These are phyloP conservation scores for Piedraia hortae DNA, from an alignment of 2,329 filamentous ascomycete genomes.

Conservation along the genomic window DNA sequence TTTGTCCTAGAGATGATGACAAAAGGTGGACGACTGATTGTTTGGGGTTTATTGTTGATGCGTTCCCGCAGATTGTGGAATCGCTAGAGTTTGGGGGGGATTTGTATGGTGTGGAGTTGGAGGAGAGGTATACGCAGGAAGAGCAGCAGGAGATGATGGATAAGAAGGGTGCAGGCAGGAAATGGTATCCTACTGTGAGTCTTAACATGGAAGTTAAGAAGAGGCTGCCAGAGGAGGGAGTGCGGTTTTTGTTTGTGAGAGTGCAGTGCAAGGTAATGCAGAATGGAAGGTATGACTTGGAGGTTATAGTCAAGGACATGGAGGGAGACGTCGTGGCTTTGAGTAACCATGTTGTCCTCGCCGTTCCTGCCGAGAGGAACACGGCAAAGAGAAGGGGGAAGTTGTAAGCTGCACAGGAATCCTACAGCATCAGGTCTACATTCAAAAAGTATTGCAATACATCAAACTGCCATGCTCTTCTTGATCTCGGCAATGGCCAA, in stretches of 20 bases:
- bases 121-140: constrained; percentile 4
- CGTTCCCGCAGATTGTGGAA: constrained; percentile 39
- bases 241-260: constrained; percentile 44
- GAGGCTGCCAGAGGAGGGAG: constrained; percentile 34
- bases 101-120: constrained; percentile 10
- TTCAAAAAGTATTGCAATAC: no score
- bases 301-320: constrained; percentile 38
- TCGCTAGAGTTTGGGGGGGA: constrained; percentile 11
- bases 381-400: constrained; percentile 18
- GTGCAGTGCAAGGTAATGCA: constrained; percentile 36
- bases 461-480: constrained; percentile 55
- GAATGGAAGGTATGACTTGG: constrained; percentile 48
- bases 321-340: constrained; percentile 36
- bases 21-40: constrained; percentile 35
- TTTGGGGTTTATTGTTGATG: constrained; percentile 39
- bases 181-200: constrained; percentile 52
- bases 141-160: constrained; percentile 7
- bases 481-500: constrained; percentile 93
- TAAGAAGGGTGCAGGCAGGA: constrained; percentile 13
- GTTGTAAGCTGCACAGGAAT: background rate
- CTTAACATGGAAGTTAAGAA: constrained; percentile 58
- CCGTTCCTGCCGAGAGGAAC: constrained; percentile 37
- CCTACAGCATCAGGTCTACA: background rate
- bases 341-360: constrained; percentile 38
- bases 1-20: constrained; percentile 30